A percentile compares a stretch with the other conserved stretches of the same genome.
Conservation (phyloP, 768 basidiomycete genomes). For the Pleurotus djamor region DNA sequence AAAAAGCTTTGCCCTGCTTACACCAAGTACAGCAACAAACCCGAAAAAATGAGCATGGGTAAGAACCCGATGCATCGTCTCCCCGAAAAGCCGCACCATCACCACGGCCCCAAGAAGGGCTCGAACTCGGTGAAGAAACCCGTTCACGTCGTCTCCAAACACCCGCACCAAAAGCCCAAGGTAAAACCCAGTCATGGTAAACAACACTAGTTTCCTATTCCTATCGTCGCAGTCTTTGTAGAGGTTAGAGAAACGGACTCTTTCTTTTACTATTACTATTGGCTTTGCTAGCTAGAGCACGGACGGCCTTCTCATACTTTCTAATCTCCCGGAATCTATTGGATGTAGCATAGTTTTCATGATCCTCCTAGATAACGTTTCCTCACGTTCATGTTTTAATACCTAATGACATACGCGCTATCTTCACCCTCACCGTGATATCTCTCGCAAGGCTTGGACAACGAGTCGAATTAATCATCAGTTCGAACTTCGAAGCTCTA, state of each 20-base stretch:
- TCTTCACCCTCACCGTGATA: no score
- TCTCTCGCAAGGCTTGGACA: no score
- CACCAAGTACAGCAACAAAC: neutral
- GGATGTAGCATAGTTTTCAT: no score
- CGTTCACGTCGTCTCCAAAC: no score
- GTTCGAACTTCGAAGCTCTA: no score
- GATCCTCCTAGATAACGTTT: no score
- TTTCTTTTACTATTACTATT: neutral
- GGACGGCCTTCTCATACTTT: neutral
- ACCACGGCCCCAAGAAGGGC: neutral
- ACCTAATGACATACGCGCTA: no score
- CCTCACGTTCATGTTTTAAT: no score
- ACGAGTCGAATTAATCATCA: no score
- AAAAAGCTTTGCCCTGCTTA: conserved; percentile 5
- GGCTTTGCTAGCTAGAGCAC: neutral
- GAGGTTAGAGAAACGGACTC: neutral
- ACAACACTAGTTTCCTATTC: neutral
- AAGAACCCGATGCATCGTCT: conserved; percentile 3
- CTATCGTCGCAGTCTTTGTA: neutral
- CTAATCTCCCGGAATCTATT: no score
- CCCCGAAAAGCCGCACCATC: neutral
- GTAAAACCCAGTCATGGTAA: neutral
- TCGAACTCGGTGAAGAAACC: neutral
- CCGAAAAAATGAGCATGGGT: conserved; percentile 5
- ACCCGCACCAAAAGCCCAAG: neutral